Percentiles rank a stretch among this genome's conserved stretches.
Evolutionary conservation across 345 rosid species (phyloP).

Genomic region (Populus deltoides): DNA sequence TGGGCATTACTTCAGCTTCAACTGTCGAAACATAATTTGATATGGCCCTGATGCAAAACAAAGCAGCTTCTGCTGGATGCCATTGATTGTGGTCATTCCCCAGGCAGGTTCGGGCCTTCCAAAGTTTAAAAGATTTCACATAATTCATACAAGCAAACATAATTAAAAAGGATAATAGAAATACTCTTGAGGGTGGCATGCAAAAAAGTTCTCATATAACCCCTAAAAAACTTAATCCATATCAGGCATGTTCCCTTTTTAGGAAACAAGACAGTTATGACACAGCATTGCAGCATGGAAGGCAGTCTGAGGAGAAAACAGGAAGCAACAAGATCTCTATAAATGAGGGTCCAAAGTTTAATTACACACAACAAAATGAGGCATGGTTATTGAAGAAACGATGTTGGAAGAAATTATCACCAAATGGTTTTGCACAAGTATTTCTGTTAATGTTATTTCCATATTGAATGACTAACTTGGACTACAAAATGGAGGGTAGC

Average conservation of each 20-base stretch:
- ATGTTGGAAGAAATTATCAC: background rate
- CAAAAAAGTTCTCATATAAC: background rate
- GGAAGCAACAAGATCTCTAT: background rate
- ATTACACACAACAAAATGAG: background rate
- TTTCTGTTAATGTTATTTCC: background rate
- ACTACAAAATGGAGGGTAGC: background rate
- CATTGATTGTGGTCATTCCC: conserved; percentile 67
- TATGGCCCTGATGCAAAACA: conserved; percentile 89
- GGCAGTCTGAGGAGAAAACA: background rate
- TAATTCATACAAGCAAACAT: background rate
- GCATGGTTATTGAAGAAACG: background rate
- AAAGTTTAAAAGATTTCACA: conserved; percentile 15
- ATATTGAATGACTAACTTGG: background rate
- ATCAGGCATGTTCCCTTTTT: background rate
- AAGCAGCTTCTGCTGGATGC: conserved; percentile 96
- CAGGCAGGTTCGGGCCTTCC: conserved; percentile 69
- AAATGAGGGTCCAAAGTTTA: background rate
- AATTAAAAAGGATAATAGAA: background rate
- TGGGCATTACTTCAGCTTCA: conserved; percentile 93
- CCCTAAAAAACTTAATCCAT: background rate
- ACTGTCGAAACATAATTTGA: conserved; percentile 73
- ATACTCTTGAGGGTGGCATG: background rate
- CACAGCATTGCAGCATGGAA: background rate
- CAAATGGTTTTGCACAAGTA: background rate
- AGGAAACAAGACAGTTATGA: background rate